phyloP scores from a whole-genome alignment of 192 early-diverging fungal species.

The Globomyces pollinis-pini region DNA sequence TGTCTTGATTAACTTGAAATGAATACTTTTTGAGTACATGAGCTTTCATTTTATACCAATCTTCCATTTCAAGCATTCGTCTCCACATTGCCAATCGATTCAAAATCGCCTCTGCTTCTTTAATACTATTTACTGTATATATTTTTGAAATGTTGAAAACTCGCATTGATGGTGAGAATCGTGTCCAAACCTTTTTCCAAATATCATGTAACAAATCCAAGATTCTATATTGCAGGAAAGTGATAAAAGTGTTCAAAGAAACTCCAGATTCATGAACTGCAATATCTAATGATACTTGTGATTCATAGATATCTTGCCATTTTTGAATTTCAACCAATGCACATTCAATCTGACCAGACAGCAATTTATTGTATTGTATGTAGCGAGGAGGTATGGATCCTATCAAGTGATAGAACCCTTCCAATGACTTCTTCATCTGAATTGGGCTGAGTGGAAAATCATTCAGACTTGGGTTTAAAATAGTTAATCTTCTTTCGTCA shows the following conservation, averaged over 20 bases:
- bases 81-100: constrained; percentile 25
- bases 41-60: constrained; percentile 16
- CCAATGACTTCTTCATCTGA: constrained; percentile 17
- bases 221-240: constrained; percentile 23
- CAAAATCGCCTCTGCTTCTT: constrained; percentile 19
- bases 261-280: not conserved
- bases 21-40: constrained; percentile 5
- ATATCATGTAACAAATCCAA: constrained; percentile 12
- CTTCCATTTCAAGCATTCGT: constrained; percentile 15
- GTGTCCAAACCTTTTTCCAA: constrained; percentile 24
- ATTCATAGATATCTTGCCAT: not conserved
- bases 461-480: too few relatives aligned
- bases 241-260: not conserved
- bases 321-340: constrained; percentile 10
- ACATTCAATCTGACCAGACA: constrained; percentile 12
- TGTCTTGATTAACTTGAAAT: not conserved
- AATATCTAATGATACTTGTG: not conserved
- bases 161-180: constrained; percentile 17
- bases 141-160: constrained; percentile 21
- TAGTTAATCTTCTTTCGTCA: not conserved
- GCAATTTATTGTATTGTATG: constrained; percentile 22
- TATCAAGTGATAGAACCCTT: constrained; percentile 18
- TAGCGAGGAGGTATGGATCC: constrained; percentile 22
- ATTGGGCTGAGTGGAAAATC: not conserved
- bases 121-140: constrained; percentile 2